Percentiles rank a stretch among this genome's conserved stretches.
Evolutionary conservation across 768 basidiomycete genomes (phyloP).

Genomic region (Rhizopogon roseolus): DNA sequence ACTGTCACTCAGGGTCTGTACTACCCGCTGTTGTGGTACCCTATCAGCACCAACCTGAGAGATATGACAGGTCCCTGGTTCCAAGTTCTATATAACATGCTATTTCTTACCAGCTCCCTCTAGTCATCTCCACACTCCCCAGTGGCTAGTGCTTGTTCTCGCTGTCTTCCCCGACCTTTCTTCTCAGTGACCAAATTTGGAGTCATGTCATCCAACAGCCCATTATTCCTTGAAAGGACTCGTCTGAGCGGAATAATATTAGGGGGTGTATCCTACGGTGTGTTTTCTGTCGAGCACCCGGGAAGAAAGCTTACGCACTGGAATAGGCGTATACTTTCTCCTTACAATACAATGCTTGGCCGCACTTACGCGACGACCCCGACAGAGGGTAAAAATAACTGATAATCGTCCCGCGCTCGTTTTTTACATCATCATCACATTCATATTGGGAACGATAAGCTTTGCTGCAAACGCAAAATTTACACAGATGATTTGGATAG

Average conservation of each 20-base stretch:
- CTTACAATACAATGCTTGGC: neutral
- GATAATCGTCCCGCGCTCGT: neutral
- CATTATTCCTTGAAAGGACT: conserved; percentile 5
- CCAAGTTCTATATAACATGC: no score
- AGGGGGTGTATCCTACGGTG: conserved; percentile 2
- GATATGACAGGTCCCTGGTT: no score
- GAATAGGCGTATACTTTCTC: conserved; percentile 3
- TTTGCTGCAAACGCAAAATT: conserved; percentile 12
- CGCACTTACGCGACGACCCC: neutral
- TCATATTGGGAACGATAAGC: conserved; percentile 10
- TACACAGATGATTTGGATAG: conserved; percentile 18
- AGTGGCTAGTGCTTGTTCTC: neutral
- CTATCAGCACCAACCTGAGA: no score
- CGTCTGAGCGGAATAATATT: conserved; percentile 4
- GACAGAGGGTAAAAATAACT: no score
- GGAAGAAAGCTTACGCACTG: neutral
- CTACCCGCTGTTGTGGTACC: no score
- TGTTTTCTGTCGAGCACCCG: neutral
- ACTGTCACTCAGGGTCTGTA: no score
- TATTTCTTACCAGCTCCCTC: no score
- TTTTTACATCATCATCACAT: neutral
- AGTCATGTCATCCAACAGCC: neutral
- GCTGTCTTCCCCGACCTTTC: neutral
- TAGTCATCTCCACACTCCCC: neutral
- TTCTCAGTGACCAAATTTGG: neutral